Conservation (phyloP, 495 filamentous ascomycete species). For the Neurospora sp. region DNA sequence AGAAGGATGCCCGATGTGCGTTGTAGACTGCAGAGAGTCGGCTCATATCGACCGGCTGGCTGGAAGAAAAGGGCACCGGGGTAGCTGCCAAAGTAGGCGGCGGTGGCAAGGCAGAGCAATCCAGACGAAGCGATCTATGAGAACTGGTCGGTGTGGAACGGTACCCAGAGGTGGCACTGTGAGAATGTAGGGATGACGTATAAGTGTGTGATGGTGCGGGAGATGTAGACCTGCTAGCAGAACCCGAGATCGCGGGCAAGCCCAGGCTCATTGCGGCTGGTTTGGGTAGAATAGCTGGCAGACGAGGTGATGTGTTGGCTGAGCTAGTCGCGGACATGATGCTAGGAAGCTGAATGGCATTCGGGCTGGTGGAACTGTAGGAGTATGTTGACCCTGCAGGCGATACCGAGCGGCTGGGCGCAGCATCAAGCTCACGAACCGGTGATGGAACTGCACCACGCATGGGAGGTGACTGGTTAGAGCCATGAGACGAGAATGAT, state of each 20-base stretch:
- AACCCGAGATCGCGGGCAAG: slow-evolving; percentile 12
- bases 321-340: slow-evolving; percentile 26
- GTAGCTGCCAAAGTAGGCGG: slow-evolving; percentile 22
- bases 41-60: slow-evolving; percentile 49
- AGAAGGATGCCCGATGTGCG: slow-evolving; percentile 58
- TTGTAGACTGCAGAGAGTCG: slow-evolving; percentile 61
- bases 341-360: slow-evolving; percentile 34
- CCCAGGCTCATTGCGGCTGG: slow-evolving; percentile 40
- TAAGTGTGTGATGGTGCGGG: slow-evolving; percentile 26
- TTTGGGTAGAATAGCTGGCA: slow-evolving; percentile 51
- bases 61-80: slow-evolving; percentile 9
- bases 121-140: slow-evolving; percentile 36
- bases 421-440: slow-evolving; percentile 29
- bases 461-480: slow-evolving; percentile 37
- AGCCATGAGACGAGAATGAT: slow-evolving; percentile 46
- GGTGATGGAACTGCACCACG: slow-evolving; percentile 35
- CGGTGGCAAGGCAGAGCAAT: slow-evolving; percentile 35
- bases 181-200: slow-evolving; percentile 23
- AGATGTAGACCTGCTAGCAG: slow-evolving; percentile 16
- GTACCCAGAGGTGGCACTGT: slow-evolving; percentile 19
- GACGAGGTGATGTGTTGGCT: slow-evolving; percentile 31
- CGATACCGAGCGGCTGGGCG: slow-evolving; percentile 24
- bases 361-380: slow-evolving; percentile 28
- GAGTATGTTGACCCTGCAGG: slow-evolving; percentile 27
- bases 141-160: slow-evolving; percentile 18